Conservation (phyloP, 73 alveolate species). For the Stentor roeselii region DNA sequence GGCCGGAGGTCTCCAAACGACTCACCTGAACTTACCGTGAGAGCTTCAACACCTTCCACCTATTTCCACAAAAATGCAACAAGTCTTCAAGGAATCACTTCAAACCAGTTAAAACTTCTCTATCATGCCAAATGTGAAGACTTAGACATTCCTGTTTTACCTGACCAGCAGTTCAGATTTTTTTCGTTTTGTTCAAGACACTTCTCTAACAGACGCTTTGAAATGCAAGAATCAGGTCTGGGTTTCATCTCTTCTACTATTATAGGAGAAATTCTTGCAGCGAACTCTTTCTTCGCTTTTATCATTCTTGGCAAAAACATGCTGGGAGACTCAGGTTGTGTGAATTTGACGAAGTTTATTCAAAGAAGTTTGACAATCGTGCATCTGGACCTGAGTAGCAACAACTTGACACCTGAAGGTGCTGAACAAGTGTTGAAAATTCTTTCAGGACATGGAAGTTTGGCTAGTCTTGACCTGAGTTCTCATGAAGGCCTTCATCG, state of each 20-base stretch:
- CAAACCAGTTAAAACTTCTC: background rate
- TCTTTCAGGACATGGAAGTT: background rate
- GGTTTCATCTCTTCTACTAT: background rate
- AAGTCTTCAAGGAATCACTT: background rate
- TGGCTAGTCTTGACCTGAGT: slow-evolving; percentile 31
- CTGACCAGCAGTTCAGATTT: slow-evolving; percentile 16
- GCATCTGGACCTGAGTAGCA: slow-evolving; percentile 40
- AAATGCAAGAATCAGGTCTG: slow-evolving; percentile 20
- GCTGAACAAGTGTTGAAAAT: slow-evolving; percentile 37
- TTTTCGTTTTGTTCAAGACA: slow-evolving; percentile 1
- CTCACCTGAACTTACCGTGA: background rate
- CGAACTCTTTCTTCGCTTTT: background rate
- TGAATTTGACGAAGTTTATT: slow-evolving; percentile 20
- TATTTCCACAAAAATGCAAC: background rate
- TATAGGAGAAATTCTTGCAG: slow-evolving; percentile 10
- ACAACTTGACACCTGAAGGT: slow-evolving; percentile 42
- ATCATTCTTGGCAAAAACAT: slow-evolving; percentile 34
- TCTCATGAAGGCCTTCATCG: slow-evolving; percentile 48
- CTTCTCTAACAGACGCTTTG: background rate
- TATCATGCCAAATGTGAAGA: slow-evolving; percentile 22
- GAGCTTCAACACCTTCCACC: background rate
- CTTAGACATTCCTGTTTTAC: slow-evolving; percentile 11
- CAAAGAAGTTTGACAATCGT: slow-evolving; percentile 25
- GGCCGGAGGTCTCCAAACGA: background rate
- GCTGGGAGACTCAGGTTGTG: slow-evolving; percentile 39